phyloP scores from a whole-genome alignment of 352 stramenopile genomes.

The Bremia lactucae region DNA sequence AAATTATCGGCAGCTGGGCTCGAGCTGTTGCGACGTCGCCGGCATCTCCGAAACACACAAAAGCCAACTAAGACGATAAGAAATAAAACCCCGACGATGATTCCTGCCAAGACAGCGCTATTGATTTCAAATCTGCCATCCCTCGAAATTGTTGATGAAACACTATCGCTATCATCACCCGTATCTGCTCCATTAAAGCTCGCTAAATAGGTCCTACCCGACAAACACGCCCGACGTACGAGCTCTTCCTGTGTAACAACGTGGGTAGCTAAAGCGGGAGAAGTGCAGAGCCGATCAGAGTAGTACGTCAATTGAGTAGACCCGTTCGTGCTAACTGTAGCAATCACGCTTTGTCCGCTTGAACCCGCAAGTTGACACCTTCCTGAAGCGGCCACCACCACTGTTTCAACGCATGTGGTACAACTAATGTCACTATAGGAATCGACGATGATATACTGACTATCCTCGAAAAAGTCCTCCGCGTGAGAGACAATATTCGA shows the following conservation, averaged over 20 bases:
- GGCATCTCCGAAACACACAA: constrained; percentile 6
- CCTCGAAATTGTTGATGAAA: constrained; percentile 3
- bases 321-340: constrained; percentile 14
- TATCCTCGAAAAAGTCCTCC: constrained; percentile 9
- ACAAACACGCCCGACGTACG: constrained; percentile 4
- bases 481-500: constrained; percentile 14
- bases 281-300: constrained; percentile 8
- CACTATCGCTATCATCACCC: too few species aligned
- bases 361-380: constrained; percentile 14
- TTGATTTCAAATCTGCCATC: constrained; percentile 9
- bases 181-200: constrained; percentile 6
- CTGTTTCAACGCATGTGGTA: constrained; percentile 14
- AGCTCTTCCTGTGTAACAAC: constrained; percentile 10
- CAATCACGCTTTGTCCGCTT: constrained; percentile 14
- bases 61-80: constrained; percentile 8
- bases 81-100: constrained; percentile 13
- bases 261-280: neutral
- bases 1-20: neutral
- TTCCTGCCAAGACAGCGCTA: constrained; percentile 9
- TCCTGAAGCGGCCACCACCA: constrained; percentile 6
- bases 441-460: constrained; percentile 17
- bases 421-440: constrained; percentile 14
- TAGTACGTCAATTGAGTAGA: constrained; percentile 20
- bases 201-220: constrained; percentile 18
- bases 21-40: neutral